Base-by-base conservation (phyloP, 768 basidiomycete species). In the Trametes maxima region DNA sequence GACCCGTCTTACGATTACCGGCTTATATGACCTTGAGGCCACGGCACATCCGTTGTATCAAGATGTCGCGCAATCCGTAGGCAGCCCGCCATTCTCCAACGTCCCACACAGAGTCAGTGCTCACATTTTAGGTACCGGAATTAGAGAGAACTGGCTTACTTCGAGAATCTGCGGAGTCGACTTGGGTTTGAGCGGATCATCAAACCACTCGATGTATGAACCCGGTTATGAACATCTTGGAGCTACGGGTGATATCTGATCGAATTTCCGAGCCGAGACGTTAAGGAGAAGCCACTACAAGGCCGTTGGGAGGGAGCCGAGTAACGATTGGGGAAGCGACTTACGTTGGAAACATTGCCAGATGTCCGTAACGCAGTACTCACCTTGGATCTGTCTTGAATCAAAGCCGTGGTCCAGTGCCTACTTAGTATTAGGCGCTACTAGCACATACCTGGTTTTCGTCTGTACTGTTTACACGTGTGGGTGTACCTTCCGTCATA, bases 71-170 rank as follows among this genome's bases (percentile, higher is more conserved):
- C 21, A 25, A 17, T 19, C 35, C 28, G 8, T 55, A 19, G 22
- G 24, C 39, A 19, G 43, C 28, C 6, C 21, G n/a, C 35, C 12
- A 43, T 36, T 19, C 44, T n/a, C 19, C 17, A 14, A 28, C 33
- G 33, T 46, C 54, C 37, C 57, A 58, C 57, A 58, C 57, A 58
- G 57, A 58, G 57, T 58, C 57, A 58, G 39, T 19, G n/a, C 42
- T 16, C 39, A 58, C 57, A 10, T 7, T 25, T 58, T 50, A 21
- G 57, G 57, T 42, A 42, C n/a, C 14, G 14, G 12, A 2, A 13
- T n/a, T 42, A 14, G 40, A 11, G 40, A 4, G 40, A 42, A 33
- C 28, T 33, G 28, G 8, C 28, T 33, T 33, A 33, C 28, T 33
- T 33, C 28, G 28, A 42, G 40, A 42, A 42, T 42, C 13, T 11